phyloP scores from a whole-genome alignment of 148 eudicot genomes.

The Spergularia bocconei region DNA sequence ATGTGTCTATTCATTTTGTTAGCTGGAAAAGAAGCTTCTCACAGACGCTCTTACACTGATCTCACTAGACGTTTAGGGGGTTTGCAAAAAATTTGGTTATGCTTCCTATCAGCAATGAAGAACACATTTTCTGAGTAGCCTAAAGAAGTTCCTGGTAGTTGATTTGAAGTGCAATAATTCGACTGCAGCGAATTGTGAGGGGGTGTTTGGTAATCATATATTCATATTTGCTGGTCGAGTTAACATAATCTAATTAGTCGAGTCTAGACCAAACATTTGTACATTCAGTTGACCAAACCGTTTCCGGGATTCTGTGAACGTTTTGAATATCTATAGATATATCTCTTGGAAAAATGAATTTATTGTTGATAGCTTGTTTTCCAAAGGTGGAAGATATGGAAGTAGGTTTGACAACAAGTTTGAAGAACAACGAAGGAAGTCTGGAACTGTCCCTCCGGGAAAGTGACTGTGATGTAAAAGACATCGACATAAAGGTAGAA shows the following conservation, averaged over 20 bases:
- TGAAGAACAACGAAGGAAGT: slow-evolving; percentile 57
- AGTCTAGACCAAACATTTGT: no score
- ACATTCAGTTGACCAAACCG: background rate
- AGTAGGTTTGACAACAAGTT: slow-evolving; percentile 49
- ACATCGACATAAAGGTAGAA: slow-evolving; percentile 54
- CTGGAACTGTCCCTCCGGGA: slow-evolving; percentile 58
- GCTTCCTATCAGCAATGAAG: no score
- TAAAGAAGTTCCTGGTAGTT: no score
- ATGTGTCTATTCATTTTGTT: background rate
- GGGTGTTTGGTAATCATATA: background rate
- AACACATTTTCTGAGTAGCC: no score
- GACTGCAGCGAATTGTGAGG: background rate
- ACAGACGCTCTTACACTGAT: no score
- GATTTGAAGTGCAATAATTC: no score
- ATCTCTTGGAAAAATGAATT: slow-evolving; percentile 4
- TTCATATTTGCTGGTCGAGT: background rate
- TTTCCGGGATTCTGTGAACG: background rate
- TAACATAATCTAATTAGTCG: background rate
- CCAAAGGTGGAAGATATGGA: slow-evolving; percentile 87
- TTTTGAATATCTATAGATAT: background rate
- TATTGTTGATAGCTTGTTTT: slow-evolving; percentile 30
- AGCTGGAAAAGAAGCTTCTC: no score
- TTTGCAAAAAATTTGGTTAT: no score
- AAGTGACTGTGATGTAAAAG: slow-evolving; percentile 67
- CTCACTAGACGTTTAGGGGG: no score